phyloP scores from a whole-genome alignment of 352 stramenopile species.

The Peronospora farinosa region DNA sequence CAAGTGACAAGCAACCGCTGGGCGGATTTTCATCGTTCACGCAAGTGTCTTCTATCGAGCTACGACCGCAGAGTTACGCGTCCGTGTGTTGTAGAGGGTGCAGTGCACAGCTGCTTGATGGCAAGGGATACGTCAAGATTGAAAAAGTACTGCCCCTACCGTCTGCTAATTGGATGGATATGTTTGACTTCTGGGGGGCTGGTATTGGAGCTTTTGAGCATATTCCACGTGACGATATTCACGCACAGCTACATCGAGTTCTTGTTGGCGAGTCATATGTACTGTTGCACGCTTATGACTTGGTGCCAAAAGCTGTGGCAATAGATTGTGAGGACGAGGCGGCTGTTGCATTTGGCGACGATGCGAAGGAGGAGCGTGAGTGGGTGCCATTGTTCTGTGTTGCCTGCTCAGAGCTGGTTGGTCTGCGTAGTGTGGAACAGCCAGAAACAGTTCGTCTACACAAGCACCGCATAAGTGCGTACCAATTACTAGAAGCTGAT shows the following conservation, averaged over 20 bases:
- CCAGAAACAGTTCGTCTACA: slow-evolving; percentile 45
- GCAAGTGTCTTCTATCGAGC: slow-evolving; percentile 36
- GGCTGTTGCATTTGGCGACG: slow-evolving; percentile 7
- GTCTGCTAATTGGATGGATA: slow-evolving; percentile 82
- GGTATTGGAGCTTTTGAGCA: slow-evolving; percentile 76
- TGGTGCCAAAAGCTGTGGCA: slow-evolving; percentile 16
- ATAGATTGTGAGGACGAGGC: slow-evolving; percentile 6
- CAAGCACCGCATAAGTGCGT: slow-evolving; percentile 49
- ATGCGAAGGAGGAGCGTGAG: slow-evolving; percentile 25
- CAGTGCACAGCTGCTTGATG: slow-evolving; percentile 5
- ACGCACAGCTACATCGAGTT: slow-evolving; percentile 39
- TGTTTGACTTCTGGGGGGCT: slow-evolving; percentile 83
- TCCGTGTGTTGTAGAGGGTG: slow-evolving; percentile 46
- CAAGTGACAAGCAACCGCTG: slow-evolving; percentile 41
- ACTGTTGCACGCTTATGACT: slow-evolving; percentile 48
- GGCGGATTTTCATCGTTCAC: slow-evolving; percentile 57
- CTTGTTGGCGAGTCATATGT: slow-evolving; percentile 64
- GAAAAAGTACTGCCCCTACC: slow-evolving; percentile 66
- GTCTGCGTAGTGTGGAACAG: slow-evolving; percentile 34
- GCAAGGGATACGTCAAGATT: slow-evolving; percentile 9
- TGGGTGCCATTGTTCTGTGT: slow-evolving; percentile 41
- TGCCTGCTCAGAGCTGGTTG: slow-evolving; percentile 34
- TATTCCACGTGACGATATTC: slow-evolving; percentile 63
- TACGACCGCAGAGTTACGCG: slow-evolving; percentile 39
- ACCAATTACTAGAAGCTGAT: slow-evolving; percentile 1